Evolutionary conservation across 73 alveolate species (phyloP).

Genomic region (Paramecium pentaurelia): DNA sequence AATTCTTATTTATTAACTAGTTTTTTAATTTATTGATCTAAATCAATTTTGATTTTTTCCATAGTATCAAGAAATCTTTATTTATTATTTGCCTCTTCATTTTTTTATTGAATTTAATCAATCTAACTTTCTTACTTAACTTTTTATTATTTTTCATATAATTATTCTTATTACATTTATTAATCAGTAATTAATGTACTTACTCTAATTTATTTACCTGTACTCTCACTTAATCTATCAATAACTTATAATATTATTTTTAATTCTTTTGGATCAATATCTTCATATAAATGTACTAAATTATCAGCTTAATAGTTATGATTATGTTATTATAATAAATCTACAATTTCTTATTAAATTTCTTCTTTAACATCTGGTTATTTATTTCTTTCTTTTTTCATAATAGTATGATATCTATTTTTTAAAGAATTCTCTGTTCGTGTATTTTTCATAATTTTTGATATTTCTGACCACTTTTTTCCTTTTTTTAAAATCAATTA

Average conservation of each 20-base stretch:
- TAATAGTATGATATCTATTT: slow-evolving; percentile 51
- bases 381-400: slow-evolving; percentile 59
- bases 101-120: not conserved
- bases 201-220: not conserved
- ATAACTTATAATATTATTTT: not conserved
- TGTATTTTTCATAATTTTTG: slow-evolving; percentile 51
- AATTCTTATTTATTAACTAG: not conserved
- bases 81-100: not conserved
- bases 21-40: not conserved
- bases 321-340: not conserved
- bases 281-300: slow-evolving; percentile 44
- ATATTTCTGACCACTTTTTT: slow-evolving; percentile 60
- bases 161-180: not conserved
- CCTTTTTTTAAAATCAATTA: slow-evolving; percentile 53
- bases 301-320: slow-evolving; percentile 5
- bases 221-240: not conserved
- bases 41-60: slow-evolving; percentile 12
- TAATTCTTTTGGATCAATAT: slow-evolving; percentile 30
- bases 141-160: not conserved
- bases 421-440: slow-evolving; percentile 56
- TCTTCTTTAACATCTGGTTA: slow-evolving; percentile 11
- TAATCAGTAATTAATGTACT: slow-evolving; percentile 1
- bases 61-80: slow-evolving; percentile 3
- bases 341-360: slow-evolving; percentile 29
- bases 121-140: not conserved